A percentile compares a stretch with the other conserved stretches of the same genome.
These are phyloP conservation scores for Pelargonium fulgidum DNA, from an alignment of 441 rosid genomes.

Conservation along the genomic window DNA sequence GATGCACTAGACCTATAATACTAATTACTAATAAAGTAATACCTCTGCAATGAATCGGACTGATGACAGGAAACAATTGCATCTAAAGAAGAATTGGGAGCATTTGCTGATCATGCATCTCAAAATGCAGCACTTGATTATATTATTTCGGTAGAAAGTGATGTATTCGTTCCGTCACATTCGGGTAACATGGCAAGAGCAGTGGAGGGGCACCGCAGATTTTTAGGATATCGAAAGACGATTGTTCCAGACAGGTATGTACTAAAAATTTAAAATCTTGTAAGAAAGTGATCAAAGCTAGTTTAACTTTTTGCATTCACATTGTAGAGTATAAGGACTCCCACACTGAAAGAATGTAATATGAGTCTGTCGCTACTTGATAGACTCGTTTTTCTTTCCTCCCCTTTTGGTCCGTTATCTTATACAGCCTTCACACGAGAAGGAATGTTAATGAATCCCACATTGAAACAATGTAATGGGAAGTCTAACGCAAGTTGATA, in stretches of 20 bases:
- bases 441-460: no score
- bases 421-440: no score
- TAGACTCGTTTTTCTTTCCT: no score
- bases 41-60: slow-evolving; percentile 14
- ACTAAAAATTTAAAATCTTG: neutral
- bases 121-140: slow-evolving; percentile 92
- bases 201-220: slow-evolving; percentile 95
- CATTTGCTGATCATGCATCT: slow-evolving; percentile 60
- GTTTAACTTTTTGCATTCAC: neutral
- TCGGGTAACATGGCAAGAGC: slow-evolving; percentile 98
- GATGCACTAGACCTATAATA: no score
- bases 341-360: no score
- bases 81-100: slow-evolving; percentile 45
- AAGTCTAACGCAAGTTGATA: no score
- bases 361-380: no score
- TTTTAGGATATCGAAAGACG: slow-evolving; percentile 77
- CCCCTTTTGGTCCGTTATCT: no score
- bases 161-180: slow-evolving; percentile 79
- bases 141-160: slow-evolving; percentile 75
- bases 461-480: no score
- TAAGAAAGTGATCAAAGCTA: neutral
- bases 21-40: no score
- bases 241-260: slow-evolving; percentile 76
- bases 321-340: no score
- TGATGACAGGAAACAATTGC: slow-evolving; percentile 64